Conservation (phyloP, 1,284 basidiomycete species). For the Boletus sp. region DNA sequence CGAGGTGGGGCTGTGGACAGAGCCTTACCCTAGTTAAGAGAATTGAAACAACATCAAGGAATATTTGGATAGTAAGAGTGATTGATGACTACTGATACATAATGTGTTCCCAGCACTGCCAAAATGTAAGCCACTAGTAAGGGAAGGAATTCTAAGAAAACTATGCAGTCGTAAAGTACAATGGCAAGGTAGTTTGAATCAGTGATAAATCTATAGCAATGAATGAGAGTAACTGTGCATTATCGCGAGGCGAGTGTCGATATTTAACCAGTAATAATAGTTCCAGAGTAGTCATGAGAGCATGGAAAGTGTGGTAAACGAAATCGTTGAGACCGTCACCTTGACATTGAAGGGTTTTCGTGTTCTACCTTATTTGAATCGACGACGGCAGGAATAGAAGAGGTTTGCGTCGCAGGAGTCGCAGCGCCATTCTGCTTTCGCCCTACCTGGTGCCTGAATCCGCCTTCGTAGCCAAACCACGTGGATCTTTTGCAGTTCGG, state of each 20-base stretch:
- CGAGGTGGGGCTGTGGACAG: too few species aligned
- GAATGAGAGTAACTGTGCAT: neutral
- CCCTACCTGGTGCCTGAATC: conserved; percentile 9
- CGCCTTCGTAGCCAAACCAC: conserved; percentile 29
- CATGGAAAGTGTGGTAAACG: neutral
- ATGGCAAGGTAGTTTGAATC: neutral
- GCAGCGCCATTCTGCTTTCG: neutral
- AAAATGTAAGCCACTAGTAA: neutral
- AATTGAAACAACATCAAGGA: neutral
- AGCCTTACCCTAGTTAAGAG: too few species aligned
- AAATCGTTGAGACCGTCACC: neutral
- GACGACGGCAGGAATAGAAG: conserved; percentile 2
- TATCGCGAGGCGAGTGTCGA: neutral
- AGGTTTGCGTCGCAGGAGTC: conserved; percentile 6
- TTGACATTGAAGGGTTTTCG: neutral
- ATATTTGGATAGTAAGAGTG: too few species aligned
- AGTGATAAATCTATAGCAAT: neutral
- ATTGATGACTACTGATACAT: neutral
- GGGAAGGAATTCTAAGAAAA: neutral
- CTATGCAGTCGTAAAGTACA: neutral
- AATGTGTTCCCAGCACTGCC: neutral
- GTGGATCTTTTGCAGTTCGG: conserved; percentile 35
- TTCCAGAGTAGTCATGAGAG: neutral
- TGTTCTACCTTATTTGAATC: neutral
- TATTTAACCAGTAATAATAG: neutral